Evolutionary conservation across 768 basidiomycete genomes (phyloP).

Genomic region (Lanmaoa pseudosensibilis): DNA sequence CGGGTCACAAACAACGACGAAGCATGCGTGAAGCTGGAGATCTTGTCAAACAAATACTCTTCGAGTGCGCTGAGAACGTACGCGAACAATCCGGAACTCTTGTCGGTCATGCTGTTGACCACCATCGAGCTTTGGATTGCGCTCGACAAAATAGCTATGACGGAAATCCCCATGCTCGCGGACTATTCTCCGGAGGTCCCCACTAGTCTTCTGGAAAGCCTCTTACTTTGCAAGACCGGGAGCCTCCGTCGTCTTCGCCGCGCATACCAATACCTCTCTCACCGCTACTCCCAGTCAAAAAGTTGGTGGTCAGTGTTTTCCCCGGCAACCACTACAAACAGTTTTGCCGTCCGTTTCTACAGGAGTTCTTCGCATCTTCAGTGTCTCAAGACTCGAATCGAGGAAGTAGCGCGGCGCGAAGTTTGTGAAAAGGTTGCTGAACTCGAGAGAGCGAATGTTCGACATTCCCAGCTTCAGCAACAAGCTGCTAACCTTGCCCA

Average conservation of each 20-base stretch:
- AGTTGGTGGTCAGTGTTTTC: slow-evolving; percentile 37
- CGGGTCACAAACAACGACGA: slow-evolving; percentile 4
- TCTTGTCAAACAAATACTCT: slow-evolving; percentile 31
- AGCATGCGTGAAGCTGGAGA: slow-evolving; percentile 22
- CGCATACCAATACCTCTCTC: slow-evolving; percentile 33
- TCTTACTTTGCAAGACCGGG: slow-evolving; percentile 32
- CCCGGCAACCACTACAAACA: slow-evolving; percentile 4
- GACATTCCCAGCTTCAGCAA: slow-evolving; percentile 18
- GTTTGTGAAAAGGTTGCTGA: slow-evolving; percentile 30
- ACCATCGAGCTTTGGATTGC: slow-evolving; percentile 39
- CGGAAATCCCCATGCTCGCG: slow-evolving; percentile 25
- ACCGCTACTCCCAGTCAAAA: slow-evolving; percentile 25
- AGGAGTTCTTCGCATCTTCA: slow-evolving; percentile 22
- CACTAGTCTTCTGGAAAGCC: slow-evolving; percentile 18
- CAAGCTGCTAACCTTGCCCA: slow-evolving; percentile 10
- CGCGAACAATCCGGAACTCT: slow-evolving; percentile 36
- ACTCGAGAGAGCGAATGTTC: slow-evolving; percentile 24
- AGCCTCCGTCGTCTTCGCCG: slow-evolving; percentile 30
- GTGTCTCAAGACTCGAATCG: slow-evolving; percentile 31
- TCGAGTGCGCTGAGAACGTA: slow-evolving; percentile 29
- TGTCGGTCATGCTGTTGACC: slow-evolving; percentile 45
- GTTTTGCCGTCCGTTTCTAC: slow-evolving; percentile 41
- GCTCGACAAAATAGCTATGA: slow-evolving; percentile 28
- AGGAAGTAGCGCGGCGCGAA: slow-evolving; percentile 21
- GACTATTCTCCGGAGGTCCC: slow-evolving; percentile 39